Conservation (phyloP, 345 rosid genomes). For the Citrus glauca region DNA sequence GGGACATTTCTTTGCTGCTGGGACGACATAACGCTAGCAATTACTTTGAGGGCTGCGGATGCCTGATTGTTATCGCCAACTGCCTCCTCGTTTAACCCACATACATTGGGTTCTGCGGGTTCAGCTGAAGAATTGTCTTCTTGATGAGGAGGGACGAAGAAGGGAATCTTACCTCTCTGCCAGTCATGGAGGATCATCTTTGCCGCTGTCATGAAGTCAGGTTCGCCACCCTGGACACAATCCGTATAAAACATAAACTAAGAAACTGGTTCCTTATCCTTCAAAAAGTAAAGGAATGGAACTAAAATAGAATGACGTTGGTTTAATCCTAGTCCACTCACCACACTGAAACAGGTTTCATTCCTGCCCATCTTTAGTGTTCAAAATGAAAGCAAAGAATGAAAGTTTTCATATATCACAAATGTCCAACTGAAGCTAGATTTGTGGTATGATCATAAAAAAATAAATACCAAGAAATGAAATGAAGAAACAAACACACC, state of each 20-base stretch:
- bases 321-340: not conserved
- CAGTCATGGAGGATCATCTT: conserved; percentile 97
- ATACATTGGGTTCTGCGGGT: conserved; percentile 34
- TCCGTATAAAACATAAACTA: not conserved
- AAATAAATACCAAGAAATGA: not conserved
- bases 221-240: conserved; percentile 77
- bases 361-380: not conserved
- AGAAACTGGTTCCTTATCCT: not conserved
- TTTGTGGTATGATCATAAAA: not conserved
- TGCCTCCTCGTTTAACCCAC: conserved; percentile 43
- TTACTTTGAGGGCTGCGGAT: conserved; percentile 72
- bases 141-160: conserved; percentile 65
- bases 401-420: not conserved
- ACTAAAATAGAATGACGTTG: not conserved
- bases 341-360: not conserved
- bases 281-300: not conserved
- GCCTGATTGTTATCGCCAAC: conserved; percentile 42
- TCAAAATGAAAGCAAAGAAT: not conserved
- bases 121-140: conserved; percentile 33
- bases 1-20: conserved; percentile 75
- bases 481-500: conserved; percentile 39
- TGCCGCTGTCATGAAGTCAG: conserved; percentile 74
- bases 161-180: conserved; percentile 93
- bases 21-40: conserved; percentile 64
- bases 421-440: not conserved